Evolutionary conservation across 2,329 filamentous ascomycete species (phyloP), one percentile per base, ranked within the genome.

Genomic region (Trichoderma sp.): DNA sequence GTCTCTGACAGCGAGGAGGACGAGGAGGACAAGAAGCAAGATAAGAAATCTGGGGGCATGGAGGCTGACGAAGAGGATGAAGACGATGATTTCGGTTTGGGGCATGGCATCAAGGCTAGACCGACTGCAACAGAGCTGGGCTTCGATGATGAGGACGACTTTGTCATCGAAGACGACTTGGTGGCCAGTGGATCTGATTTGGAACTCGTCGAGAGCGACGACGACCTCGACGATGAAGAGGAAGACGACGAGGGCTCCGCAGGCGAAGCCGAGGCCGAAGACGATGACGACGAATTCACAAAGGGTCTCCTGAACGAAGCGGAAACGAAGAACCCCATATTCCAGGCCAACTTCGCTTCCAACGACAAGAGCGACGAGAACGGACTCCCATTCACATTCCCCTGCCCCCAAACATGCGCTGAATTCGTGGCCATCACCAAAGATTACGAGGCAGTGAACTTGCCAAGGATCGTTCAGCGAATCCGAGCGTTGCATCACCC

Each of bases 91-190:
- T 90, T 86, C 73, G 84, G 85, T 3, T 78, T 90, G 17, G 87
- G 87, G 41, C 74, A 77, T 56, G 87, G 87, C 50, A 85, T 89
- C 68, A 85, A 80, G 71, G 78, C 80, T 61, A 80, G 82, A 26
- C 82, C 81, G 39, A 87, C 85, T 7, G 84, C 83, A 3, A 81
- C 84, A 12, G 84, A 89, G 65, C 76, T 93, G 19, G 91, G 88
- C 6, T 89, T 96, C 41, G 93, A 97, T 69, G 94, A 97, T 70
- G 94, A 98, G 74, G 94, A 98, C 71, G 92, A 97, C 71, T 98
- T 98, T 72, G 75, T 94, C 28, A 88, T 97, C 67, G 94, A 98
- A 66, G 91, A 95, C 68, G 90, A 96, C 72, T 83, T 98, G 17
- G 85, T 97, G 41, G 93, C 93, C 14, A 93, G 89, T 70, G 91